Percentiles rank a stretch among this genome's conserved stretches.
phyloP scores from a whole-genome alignment of 441 rosid species.

The Hura crepitans region DNA sequence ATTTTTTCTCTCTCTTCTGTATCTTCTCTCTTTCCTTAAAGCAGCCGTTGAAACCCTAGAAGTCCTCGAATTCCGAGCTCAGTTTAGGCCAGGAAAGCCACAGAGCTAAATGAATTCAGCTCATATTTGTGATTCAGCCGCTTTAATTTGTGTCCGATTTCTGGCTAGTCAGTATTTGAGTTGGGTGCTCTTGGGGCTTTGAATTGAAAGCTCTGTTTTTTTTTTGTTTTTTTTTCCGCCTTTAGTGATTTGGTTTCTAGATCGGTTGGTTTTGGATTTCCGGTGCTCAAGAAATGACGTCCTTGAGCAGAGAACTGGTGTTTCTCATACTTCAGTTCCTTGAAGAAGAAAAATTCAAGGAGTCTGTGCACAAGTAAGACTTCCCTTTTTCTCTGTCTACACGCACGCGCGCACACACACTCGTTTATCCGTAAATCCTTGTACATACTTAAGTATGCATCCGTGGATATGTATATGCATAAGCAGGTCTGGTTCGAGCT shows the following conservation, averaged over 20 bases:
- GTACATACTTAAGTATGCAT: background rate
- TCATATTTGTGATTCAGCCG: slow-evolving; percentile 26
- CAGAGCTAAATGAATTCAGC: slow-evolving; percentile 19
- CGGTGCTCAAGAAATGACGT: slow-evolving; percentile 43
- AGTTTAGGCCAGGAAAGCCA: slow-evolving; percentile 14
- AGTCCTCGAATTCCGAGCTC: slow-evolving; percentile 34
- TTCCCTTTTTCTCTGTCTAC: background rate
- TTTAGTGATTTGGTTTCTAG: slow-evolving; percentile 14
- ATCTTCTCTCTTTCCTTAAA: slow-evolving; percentile 23
- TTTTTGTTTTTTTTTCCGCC: background rate
- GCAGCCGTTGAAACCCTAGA: slow-evolving; percentile 82
- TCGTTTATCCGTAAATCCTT: no score
- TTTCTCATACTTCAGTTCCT: slow-evolving; percentile 91
- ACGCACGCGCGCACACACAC: no score
- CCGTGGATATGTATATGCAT: background rate
- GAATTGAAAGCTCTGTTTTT: slow-evolving; percentile 6
- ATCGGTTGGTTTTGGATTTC: slow-evolving; percentile 7
- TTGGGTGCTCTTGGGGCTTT: slow-evolving; percentile 13
- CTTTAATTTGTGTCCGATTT: slow-evolving; percentile 15
- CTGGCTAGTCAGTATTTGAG: background rate
- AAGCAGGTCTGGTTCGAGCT: background rate
- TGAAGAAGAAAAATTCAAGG: slow-evolving; percentile 86
- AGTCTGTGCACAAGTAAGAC: slow-evolving; percentile 71
- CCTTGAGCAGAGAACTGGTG: slow-evolving; percentile 84
- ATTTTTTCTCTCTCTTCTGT: slow-evolving; percentile 32